phyloP scores from a whole-genome alignment of 257 asterid genomes.

The Solanum phureja region DNA sequence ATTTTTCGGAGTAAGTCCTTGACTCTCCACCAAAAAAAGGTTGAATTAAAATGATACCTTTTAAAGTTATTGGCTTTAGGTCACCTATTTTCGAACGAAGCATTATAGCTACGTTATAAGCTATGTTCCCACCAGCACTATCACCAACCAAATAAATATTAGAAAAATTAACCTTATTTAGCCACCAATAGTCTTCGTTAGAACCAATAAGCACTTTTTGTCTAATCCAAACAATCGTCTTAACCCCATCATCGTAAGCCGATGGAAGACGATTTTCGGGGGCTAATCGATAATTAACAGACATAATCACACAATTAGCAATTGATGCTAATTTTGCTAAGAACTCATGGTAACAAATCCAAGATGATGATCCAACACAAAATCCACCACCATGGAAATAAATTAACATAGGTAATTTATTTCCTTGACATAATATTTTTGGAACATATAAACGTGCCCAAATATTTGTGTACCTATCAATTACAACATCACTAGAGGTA shows the following conservation, averaged over 20 bases:
- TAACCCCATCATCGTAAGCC: slow-evolving; percentile 72
- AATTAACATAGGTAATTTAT: slow-evolving; percentile 35
- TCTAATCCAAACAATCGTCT: slow-evolving; percentile 39
- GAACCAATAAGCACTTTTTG: slow-evolving; percentile 18
- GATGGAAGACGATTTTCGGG: slow-evolving; percentile 87
- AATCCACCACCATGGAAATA: slow-evolving; percentile 92
- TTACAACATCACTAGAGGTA: slow-evolving; percentile 36
- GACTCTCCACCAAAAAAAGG: slow-evolving; percentile 81
- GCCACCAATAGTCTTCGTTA: slow-evolving; percentile 29
- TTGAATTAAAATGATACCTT: slow-evolving; percentile 55
- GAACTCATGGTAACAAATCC: slow-evolving; percentile 79
- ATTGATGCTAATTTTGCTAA: slow-evolving; percentile 41
- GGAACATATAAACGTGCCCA: slow-evolving; percentile 81
- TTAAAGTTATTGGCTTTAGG: slow-evolving; percentile 15
- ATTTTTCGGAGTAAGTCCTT: slow-evolving; percentile 57
- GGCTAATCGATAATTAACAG: slow-evolving; percentile 66
- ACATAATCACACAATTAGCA: slow-evolving; percentile 41
- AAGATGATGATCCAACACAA: slow-evolving; percentile 76
- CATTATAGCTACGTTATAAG: slow-evolving; percentile 34
- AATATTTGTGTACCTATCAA: slow-evolving; percentile 46
- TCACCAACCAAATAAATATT: slow-evolving; percentile 52
- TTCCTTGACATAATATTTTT: slow-evolving; percentile 11
- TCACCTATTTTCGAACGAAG: not conserved
- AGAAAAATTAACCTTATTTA: slow-evolving; percentile 30
- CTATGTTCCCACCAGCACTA: slow-evolving; percentile 87